phyloP scores from a whole-genome alignment of 495 filamentous ascomycete genomes.

The Podospora australis region DNA sequence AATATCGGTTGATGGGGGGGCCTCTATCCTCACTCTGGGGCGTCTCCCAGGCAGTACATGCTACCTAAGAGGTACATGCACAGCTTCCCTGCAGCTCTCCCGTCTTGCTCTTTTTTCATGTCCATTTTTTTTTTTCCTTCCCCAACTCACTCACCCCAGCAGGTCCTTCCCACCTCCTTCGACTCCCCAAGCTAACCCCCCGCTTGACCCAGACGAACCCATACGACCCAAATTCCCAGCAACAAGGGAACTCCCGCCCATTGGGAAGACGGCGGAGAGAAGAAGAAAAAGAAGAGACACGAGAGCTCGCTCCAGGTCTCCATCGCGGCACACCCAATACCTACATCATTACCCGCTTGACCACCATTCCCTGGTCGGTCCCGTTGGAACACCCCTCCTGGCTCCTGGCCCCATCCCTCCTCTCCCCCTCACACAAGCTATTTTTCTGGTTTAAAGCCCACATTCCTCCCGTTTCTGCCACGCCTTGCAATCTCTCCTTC shows the following conservation, averaged over 20 bases:
- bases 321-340: constrained; percentile 18
- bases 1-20: not conserved
- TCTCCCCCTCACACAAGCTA: constrained; percentile 1
- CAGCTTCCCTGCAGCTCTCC: not conserved
- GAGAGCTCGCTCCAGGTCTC: constrained; percentile 24
- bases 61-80: not conserved
- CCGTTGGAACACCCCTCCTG: constrained; percentile 6
- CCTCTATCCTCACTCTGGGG: constrained; percentile 4
- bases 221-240: constrained; percentile 16
- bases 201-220: too few relatives aligned
- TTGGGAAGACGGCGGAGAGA: constrained; percentile 21
- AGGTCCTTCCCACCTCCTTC: constrained; percentile 12
- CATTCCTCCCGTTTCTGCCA: constrained; percentile 5
- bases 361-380: constrained; percentile 10
- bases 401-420: constrained; percentile 3
- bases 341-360: constrained; percentile 19
- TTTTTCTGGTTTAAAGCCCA: constrained; percentile 8
- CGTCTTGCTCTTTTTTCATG: constrained; percentile 2
- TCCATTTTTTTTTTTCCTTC: constrained; percentile 10
- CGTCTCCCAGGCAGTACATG: too few relatives aligned
- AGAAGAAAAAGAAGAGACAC: too few relatives aligned
- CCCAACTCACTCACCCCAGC: constrained; percentile 4
- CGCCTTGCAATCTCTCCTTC: not conserved
- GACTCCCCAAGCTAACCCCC: constrained; percentile 20
- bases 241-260: constrained; percentile 30